Percentiles rank a stretch among this genome's conserved stretches.
Evolutionary conservation across 2,329 filamentous ascomycete species (phyloP).

Genomic region (Sporothrix variecibatus): DNA sequence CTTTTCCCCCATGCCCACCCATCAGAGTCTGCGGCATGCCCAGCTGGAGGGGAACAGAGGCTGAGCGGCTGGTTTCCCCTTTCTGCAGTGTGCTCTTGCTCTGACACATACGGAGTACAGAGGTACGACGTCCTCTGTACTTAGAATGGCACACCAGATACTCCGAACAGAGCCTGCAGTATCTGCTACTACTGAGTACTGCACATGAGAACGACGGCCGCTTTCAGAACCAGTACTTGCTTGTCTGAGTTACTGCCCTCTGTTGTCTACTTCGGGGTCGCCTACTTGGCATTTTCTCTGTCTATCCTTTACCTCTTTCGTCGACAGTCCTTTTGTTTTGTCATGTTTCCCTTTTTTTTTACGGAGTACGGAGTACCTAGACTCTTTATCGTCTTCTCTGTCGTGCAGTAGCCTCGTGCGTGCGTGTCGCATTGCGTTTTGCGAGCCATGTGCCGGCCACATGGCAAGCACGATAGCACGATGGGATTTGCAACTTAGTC

Average conservation of each 20-base stretch:
- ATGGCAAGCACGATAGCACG: neutral
- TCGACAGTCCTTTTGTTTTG: neutral
- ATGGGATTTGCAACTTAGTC: neutral
- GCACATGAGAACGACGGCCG: neutral
- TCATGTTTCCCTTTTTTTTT: neutral
- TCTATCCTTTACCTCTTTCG: neutral
- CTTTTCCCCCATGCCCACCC: neutral
- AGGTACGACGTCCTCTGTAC: too few relatives aligned
- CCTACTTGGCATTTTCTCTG: neutral
- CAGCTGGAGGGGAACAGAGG: neutral
- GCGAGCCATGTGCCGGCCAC: conserved; percentile 11
- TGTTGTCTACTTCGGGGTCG: neutral
- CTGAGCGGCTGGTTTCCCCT: neutral
- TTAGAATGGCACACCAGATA: neutral
- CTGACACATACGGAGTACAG: neutral
- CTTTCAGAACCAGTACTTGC: neutral
- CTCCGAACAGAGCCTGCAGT: neutral
- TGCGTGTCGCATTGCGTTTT: neutral
- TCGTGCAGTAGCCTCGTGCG: neutral
- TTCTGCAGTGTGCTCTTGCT: neutral
- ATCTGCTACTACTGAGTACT: neutral
- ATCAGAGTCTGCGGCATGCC: neutral
- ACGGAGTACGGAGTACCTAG: too few relatives aligned
- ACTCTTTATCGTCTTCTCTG: neutral
- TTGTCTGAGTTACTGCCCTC: neutral